Evolutionary conservation across 305 asterid species (phyloP).

Genomic region (Solanum hybrid): DNA sequence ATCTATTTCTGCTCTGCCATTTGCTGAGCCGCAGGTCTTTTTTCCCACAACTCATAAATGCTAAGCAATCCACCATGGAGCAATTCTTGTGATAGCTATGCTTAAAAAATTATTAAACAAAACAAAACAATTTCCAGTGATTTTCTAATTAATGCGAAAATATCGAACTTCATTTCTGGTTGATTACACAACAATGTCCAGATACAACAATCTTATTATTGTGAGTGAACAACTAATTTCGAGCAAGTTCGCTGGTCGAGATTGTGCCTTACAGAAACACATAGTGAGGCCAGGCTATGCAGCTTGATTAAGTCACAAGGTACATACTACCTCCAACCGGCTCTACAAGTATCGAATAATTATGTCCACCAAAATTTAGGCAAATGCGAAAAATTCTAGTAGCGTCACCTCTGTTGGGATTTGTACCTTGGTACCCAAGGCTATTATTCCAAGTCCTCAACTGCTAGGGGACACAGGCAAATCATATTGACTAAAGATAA

Average conservation of each 20-base stretch:
- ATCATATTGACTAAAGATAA: background rate
- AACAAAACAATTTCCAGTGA: background rate
- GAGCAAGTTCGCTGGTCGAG: background rate
- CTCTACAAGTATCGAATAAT: background rate
- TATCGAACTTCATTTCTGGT: background rate
- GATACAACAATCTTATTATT: background rate
- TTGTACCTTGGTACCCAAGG: background rate
- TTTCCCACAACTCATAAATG: background rate
- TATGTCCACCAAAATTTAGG: background rate
- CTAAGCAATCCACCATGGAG: background rate
- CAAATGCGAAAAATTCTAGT: background rate
- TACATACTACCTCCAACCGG: background rate
- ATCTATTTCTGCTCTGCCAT: conserved; percentile 2
- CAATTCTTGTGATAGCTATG: background rate
- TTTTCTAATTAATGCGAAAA: background rate
- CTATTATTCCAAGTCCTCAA: background rate
- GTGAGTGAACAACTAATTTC: background rate
- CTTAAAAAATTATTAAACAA: background rate
- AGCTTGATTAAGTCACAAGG: background rate
- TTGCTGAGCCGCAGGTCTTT: background rate
- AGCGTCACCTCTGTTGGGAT: background rate
- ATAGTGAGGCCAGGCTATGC: background rate
- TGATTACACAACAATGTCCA: background rate
- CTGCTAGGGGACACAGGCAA: background rate
- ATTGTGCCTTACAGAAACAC: background rate